Conservation (phyloP, 192 early-diverging fungal species). For the Lobosporangium transversale region DNA sequence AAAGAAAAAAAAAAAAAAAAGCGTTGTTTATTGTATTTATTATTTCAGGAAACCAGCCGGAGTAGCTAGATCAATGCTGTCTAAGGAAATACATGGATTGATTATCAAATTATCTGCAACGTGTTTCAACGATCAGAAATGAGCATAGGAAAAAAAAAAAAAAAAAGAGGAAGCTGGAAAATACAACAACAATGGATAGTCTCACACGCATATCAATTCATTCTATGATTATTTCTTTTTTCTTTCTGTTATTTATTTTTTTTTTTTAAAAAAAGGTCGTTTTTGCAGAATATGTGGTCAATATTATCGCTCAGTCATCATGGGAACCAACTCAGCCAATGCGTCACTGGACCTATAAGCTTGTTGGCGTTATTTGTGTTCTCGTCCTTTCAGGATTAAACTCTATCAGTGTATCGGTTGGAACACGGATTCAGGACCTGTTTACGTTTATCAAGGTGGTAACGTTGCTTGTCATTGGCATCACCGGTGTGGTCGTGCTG, state of each 20-base stretch:
- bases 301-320: slow-evolving; percentile 69
- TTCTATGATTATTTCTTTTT: too few relatives aligned
- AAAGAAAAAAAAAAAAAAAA: neutral
- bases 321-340: slow-evolving; percentile 53
- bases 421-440: slow-evolving; percentile 75
- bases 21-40: neutral
- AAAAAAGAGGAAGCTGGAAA: too few relatives aligned
- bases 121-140: too few relatives aligned
- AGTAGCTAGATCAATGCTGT: too few relatives aligned
- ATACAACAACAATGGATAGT: too few relatives aligned
- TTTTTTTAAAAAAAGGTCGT: slow-evolving; percentile 60
- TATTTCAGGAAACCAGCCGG: too few relatives aligned
- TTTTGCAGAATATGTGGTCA: slow-evolving; percentile 79
- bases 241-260: too few relatives aligned
- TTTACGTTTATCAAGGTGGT: slow-evolving; percentile 80
- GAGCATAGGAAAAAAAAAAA: too few relatives aligned
- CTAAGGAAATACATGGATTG: too few relatives aligned
- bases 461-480: slow-evolving; percentile 71
- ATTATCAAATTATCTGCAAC: too few relatives aligned
- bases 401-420: slow-evolving; percentile 69
- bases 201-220: too few relatives aligned
- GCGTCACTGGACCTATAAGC: slow-evolving; percentile 57
- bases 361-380: slow-evolving; percentile 69
- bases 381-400: slow-evolving; percentile 71
- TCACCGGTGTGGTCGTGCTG: slow-evolving; percentile 73